A percentile compares a stretch with the other conserved stretches of the same genome.
Evolutionary conservation across 768 basidiomycete species (phyloP).

Genomic region (Megacollybia marginata): DNA sequence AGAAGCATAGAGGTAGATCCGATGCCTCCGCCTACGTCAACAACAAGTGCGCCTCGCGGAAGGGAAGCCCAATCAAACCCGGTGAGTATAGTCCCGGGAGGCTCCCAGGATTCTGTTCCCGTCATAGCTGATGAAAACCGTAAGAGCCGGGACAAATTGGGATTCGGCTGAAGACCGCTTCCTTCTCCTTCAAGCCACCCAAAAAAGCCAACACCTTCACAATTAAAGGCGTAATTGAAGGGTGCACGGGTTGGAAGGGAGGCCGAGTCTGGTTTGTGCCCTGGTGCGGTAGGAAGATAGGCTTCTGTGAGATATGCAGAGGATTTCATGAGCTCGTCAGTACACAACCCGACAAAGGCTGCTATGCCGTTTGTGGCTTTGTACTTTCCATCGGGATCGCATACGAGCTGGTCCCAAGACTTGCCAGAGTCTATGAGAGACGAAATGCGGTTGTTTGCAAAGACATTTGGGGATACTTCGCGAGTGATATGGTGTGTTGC

Average conservation of each 20-base stretch:
- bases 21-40: constrained; percentile 58
- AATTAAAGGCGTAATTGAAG: constrained; percentile 65
- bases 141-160: constrained; percentile 47
- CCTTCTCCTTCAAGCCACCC: constrained; percentile 66
- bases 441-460: constrained; percentile 64
- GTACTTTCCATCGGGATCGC: constrained; percentile 59
- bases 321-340: constrained; percentile 73
- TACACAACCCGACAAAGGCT: constrained; percentile 64
- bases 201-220: constrained; percentile 45
- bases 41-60: constrained; percentile 35
- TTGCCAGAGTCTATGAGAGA: constrained; percentile 66
- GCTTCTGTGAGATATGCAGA: constrained; percentile 71
- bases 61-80: constrained; percentile 47
- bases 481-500: constrained; percentile 73
- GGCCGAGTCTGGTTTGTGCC: constrained; percentile 24
- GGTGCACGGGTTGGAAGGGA: constrained; percentile 49
- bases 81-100: constrained; percentile 47
- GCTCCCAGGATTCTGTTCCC: constrained; percentile 67
- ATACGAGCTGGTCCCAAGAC: constrained; percentile 35
- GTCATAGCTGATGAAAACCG: constrained; percentile 75
- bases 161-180: constrained; percentile 7
- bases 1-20: constrained; percentile 35
- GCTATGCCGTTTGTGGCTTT: constrained; percentile 56
- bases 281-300: constrained; percentile 32
- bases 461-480: constrained; percentile 65